Base-by-base conservation (phyloP, 768 basidiomycete species). In the Kwoniella pini region DNA sequence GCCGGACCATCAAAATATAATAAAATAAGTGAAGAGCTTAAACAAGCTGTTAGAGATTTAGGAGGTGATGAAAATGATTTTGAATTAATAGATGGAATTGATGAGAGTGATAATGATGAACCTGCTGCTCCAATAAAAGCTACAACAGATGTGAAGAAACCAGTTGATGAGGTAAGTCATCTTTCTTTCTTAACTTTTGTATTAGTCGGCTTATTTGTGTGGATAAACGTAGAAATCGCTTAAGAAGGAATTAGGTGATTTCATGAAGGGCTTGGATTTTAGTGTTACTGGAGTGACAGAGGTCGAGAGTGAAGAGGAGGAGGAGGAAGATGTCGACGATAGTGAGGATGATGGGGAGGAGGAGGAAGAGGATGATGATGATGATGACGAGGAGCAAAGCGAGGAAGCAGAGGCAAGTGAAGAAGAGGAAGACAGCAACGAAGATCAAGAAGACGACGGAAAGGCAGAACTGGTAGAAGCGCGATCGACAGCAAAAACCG, bases 281-380 rank as follows among this genome's bases (percentile, higher is more conserved):
- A 57, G 54, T 11, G 45, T 44, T 48, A 57, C 57, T n/a, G 55
- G 57, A 17, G 60, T 39, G n/a, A 57, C 46, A 2, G 51, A 64
- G 19, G 65, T 64, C 27, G 60, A 38, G 43, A 59, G 56, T 22
- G 65, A 62, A 10, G 73, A 77, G 19, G 79, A 79, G 27, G 82
- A 83, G 30, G 65, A 54, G 28, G 62, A 65, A 53, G 64, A 43
- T 13, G 69, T 71, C 5, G 68, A 63, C n/a, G 69, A 68, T 38
- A 66, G 60, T 15, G 61, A 71, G 17, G 54, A 84, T 83, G 71
- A 79, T 83, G 52, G 81, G 80, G 30, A 81, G 81, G 63, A 65
- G 1, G 64, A 62, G 4, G 67, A 66, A 17, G 71, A 70, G 9
- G 63, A 59, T 4, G 63, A 77, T 26, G 77, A 76, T 27, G 60